A percentile compares a stretch with the other conserved stretches of the same genome.
Conservation (phyloP, 306 rosid species). For the Biancaea sappan region DNA sequence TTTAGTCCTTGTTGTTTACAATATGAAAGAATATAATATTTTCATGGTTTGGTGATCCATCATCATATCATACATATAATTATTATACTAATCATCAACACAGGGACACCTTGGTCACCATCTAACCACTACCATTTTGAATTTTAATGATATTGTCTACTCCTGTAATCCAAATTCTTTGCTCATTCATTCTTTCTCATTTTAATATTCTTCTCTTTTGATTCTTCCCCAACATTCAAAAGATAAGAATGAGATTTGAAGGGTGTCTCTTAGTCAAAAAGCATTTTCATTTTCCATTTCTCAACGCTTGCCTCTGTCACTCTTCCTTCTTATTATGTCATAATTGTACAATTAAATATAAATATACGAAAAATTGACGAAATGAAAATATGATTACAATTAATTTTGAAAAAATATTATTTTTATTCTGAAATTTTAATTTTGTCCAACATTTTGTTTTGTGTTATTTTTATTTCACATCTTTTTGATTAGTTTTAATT, state of each 20-base stretch:
- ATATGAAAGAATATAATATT: not conserved
- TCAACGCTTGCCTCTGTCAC: slow-evolving; percentile 2
- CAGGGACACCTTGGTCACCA: slow-evolving; percentile 6
- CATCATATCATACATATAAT: slow-evolving; percentile 21
- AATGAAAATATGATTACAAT: too few relatives aligned
- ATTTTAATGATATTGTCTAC: not conserved
- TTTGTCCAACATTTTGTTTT: too few relatives aligned
- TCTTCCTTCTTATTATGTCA: not conserved
- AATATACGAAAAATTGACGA: too few relatives aligned
- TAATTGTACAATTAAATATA: too few relatives aligned
- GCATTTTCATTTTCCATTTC: not conserved
- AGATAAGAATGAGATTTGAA: slow-evolving; percentile 25
- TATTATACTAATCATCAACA: slow-evolving; percentile 32
- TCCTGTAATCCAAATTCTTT: slow-evolving; percentile 18
- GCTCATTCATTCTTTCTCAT: not conserved
- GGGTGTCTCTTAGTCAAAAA: slow-evolving; percentile 30
- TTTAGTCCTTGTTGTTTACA: too few relatives aligned
- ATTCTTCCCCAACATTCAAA: not conserved
- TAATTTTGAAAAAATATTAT: too few relatives aligned
- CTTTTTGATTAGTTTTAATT: too few relatives aligned
- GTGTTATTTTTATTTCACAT: too few relatives aligned
- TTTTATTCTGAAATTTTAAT: too few relatives aligned
- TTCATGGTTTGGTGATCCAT: slow-evolving; percentile 6
- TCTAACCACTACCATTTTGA: slow-evolving; percentile 23
- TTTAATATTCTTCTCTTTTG: not conserved